Evolutionary conservation across 73 alveolate genomes (phyloP).

Genomic region (Paramecium octaurelia): DNA sequence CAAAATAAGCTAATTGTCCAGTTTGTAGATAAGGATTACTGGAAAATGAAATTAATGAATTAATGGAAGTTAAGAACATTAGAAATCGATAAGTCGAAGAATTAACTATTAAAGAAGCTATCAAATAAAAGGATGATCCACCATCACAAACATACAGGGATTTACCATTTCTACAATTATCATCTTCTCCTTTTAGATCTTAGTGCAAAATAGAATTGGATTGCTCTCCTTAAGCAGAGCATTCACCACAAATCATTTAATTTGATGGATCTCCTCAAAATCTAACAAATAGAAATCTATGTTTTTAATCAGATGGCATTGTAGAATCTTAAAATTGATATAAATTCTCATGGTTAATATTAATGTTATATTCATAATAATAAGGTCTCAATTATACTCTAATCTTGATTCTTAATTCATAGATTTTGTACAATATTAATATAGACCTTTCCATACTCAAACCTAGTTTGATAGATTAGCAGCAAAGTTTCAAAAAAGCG

Average conservation of each 20-base stretch:
- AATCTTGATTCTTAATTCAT: neutral
- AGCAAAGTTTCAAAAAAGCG: too few species aligned
- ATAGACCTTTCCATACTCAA: neutral
- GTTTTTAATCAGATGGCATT: neutral
- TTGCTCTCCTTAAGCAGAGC: neutral
- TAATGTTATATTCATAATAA: neutral
- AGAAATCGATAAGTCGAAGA: neutral
- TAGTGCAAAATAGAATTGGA: neutral
- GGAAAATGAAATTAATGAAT: neutral
- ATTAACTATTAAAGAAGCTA: neutral
- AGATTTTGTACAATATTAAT: neutral
- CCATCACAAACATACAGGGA: neutral
- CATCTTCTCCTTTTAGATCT: neutral
- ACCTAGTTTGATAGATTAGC: neutral
- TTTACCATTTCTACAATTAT: neutral
- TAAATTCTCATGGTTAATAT: neutral
- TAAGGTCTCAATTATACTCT: neutral
- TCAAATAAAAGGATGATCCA: neutral
- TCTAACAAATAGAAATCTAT: neutral
- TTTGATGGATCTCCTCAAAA: neutral
- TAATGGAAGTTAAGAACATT: neutral
- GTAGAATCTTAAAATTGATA: constrained; percentile 4
- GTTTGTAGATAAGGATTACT: neutral
- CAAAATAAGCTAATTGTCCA: neutral
- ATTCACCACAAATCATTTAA: neutral